Base-by-base conservation (phyloP, 163 green algal species). In the Coccomyxa subellipsoidea region DNA sequence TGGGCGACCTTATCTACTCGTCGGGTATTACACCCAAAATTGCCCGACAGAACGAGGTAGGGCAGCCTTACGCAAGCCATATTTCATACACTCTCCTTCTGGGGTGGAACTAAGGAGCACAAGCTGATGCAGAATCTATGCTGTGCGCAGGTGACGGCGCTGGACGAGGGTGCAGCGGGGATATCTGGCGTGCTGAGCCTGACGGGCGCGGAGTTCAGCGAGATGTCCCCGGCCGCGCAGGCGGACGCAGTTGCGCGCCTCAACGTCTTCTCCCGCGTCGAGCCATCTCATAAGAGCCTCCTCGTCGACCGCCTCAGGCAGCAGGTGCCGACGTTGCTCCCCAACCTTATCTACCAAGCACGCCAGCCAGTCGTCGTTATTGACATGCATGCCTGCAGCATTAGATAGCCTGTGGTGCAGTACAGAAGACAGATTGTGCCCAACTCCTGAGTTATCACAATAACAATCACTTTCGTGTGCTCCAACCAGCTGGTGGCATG, bases 281-380 rank as follows among this genome's bases (percentile, higher is more conserved):
- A 98, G 90, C 95, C 96, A 18, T 80, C 85, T 70, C 96, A 98
- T 87, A 99, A 99, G 88, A 92, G 90, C 38, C 82, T 81, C 18
- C 91, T 99, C 29, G 94, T 99, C 66, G 93, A 96, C 82, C 83
- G 95, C 69, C 90, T 99, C 0, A 88, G 91, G 78, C 59, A 37
- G 27, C 88, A 93, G 83, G 84, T 84, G 27, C 38, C 89, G 21
- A 47, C 72, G 8, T 0, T 73, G 0, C 66, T 59, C 23, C 0
- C 47, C 5, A 18, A 8, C 47, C 47, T 27, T 59, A 18, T 59
- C 47, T 27, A 27, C 47, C 4, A 59, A 59, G 5, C 47, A 59
- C 47, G 23, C 47, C 47, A 59, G 15, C 47, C 47, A 54, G 39
- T 54, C 10, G 47, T 59, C 4, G 47, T 59, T 59, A 10, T 59